Percentiles rank a stretch among this genome's conserved stretches.
Evolutionary conservation across 495 filamentous ascomycete species (phyloP).

Genomic region (Tuber calosporum): DNA sequence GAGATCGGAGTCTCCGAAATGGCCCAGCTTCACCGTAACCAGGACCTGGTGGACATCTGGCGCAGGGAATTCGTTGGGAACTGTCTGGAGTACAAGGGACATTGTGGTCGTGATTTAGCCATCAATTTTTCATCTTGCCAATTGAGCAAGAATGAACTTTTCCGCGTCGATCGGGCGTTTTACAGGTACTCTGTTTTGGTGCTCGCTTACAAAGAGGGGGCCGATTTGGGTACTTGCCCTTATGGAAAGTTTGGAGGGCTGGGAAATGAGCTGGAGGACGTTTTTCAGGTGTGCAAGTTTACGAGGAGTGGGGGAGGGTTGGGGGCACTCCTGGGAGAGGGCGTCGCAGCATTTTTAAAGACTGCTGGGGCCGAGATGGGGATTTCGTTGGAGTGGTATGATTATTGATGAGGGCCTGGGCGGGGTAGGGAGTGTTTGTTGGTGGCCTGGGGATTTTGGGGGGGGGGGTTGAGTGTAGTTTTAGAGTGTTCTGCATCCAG

Average conservation of each 20-base stretch:
- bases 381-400: not conserved
- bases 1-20: not conserved
- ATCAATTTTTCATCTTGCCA: not conserved
- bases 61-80: not conserved
- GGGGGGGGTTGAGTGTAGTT: not conserved
- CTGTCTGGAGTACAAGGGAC: not conserved
- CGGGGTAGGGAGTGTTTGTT: not conserved
- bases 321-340: not conserved
- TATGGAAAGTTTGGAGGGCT: not conserved
- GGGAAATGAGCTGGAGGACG: not conserved
- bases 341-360: not conserved
- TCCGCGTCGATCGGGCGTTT: not conserved
- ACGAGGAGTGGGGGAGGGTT: not conserved
- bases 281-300: conserved; percentile 3
- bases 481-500: not conserved
- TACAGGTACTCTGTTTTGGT: not conserved
- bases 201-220: not conserved
- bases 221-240: not conserved
- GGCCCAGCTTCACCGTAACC: not conserved
- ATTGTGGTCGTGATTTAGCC: not conserved
- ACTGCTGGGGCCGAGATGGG: not conserved
- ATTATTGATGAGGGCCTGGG: not conserved
- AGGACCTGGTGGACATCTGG: not conserved
- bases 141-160: not conserved
- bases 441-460: not conserved